These are phyloP conservation scores for Cystobasidiopsis lactophilus DNA, from an alignment of 768 basidiomycete species.

Conservation along the genomic window DNA sequence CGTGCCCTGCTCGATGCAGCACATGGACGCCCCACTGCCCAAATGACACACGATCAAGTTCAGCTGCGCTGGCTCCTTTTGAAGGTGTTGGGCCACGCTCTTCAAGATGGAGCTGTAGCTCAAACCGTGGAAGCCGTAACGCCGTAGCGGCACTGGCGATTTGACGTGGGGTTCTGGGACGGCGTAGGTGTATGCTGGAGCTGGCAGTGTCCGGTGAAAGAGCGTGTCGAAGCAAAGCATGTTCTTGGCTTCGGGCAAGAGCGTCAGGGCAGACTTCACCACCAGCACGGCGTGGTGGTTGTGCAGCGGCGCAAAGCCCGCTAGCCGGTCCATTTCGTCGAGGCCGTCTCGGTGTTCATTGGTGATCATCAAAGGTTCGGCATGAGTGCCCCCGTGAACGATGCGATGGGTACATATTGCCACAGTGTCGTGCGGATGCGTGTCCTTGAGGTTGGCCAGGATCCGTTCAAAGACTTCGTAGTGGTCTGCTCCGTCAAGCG, in stretches of 20 bases:
- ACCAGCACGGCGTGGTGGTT: constrained; percentile 29
- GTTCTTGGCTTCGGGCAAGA: constrained; percentile 44
- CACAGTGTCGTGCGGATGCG: constrained; percentile 25
- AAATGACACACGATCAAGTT: constrained; percentile 69
- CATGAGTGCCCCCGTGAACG: constrained; percentile 67
- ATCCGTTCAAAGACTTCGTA: constrained; percentile 24
- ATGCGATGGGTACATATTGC: constrained; percentile 48
- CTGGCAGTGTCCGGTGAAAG: constrained; percentile 55
- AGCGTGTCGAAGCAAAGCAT: constrained; percentile 76
- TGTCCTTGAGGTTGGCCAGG: constrained; percentile 23
- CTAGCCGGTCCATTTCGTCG: constrained; percentile 40
- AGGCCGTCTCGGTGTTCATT: constrained; percentile 50
- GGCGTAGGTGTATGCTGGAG: constrained; percentile 56
- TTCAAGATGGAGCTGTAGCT: constrained; percentile 40
- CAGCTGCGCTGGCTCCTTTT: constrained; percentile 34
- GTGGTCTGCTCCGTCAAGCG: constrained; percentile 34
- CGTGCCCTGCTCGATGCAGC: constrained; percentile 47
- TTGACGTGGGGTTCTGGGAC: constrained; percentile 41
- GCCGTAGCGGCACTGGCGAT: constrained; percentile 44
- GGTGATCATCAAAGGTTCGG: constrained; percentile 45
- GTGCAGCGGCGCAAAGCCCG: constrained; percentile 12
- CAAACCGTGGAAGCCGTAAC: constrained; percentile 61
- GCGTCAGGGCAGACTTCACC: constrained; percentile 34
- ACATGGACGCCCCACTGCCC: constrained; percentile 72
- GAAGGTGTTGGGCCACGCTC: constrained; percentile 37